Conservation (phyloP, 768 basidiomycete species). For the Coprinopsis sp. region DNA sequence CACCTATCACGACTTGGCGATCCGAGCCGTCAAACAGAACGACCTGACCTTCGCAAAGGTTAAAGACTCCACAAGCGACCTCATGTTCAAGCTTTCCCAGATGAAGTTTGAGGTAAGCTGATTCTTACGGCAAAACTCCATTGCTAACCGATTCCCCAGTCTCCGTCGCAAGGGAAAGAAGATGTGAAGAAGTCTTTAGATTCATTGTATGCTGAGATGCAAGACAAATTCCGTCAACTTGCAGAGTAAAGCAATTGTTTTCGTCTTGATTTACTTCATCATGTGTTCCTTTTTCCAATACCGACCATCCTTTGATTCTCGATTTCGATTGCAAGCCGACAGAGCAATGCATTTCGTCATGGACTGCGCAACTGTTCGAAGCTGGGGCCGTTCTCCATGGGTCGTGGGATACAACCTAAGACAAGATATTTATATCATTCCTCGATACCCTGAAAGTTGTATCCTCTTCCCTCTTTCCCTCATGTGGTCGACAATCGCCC, state of each 20-base stretch:
- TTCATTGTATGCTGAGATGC: constrained; percentile 76
- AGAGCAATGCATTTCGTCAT: too few species aligned
- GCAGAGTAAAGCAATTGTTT: constrained; percentile 50
- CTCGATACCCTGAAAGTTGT: background rate
- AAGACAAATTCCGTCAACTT: constrained; percentile 87
- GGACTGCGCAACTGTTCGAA: too few species aligned
- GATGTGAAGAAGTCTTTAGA: constrained; percentile 79
- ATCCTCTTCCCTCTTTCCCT: background rate
- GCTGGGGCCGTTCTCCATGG: too few species aligned
- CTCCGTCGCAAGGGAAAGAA: constrained; percentile 88
- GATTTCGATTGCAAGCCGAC: too few species aligned
- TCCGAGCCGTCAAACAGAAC: constrained; percentile 77
- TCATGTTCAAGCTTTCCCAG: constrained; percentile 97
- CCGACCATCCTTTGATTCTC: too few species aligned
- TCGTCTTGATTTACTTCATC: constrained; percentile 6
- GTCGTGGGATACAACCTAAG: too few species aligned
- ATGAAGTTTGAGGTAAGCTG: constrained; percentile 93
- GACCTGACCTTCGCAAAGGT: constrained; percentile 84
- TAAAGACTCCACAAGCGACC: constrained; percentile 78
- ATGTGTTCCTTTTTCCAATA: too few species aligned
- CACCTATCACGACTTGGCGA: constrained; percentile 86
- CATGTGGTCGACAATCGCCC: constrained; percentile 1
- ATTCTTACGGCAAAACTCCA: background rate
- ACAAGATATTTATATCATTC: too few species aligned
- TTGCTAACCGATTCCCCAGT: constrained; percentile 40